Base-by-base conservation (phyloP, 352 stramenopile genomes). In the Globisporangium parvum region DNA sequence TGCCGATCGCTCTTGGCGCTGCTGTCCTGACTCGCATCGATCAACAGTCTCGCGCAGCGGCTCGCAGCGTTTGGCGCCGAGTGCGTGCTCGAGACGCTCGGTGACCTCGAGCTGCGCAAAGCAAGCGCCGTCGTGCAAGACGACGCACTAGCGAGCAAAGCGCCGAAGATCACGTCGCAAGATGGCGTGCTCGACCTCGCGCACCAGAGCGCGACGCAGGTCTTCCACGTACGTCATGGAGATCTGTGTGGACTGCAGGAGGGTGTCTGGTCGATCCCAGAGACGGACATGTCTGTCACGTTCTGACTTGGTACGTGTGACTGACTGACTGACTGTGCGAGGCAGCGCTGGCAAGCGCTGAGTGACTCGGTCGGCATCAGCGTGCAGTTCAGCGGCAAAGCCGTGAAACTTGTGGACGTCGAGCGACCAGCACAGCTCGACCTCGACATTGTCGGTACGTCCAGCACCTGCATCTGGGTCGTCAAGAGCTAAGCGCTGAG, bases 321-420 rank as follows among this genome's bases (percentile, higher is more conserved):
- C n/a, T n/a, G n/a, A n/a, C n/a, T n/a, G n/a, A n/a, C n/a, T n/a
- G n/a, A n/a, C n/a, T n/a, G n/a, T n/a, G 23, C 39, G 12, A 18
- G 46, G 41, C 26, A 91, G 79, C 66, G 71, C 55, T 94, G 81
- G 81, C 81, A 92, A 51, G 80, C 84, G 42, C 67, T 94, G 46
- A 80, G 81, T 46, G 83, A 85, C 58, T 87, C 73, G 14, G 76
- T 94, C 26, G 81, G 84, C 26, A 52, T 94, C 31, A 74, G 65
- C 23, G 71, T 88, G 3, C 63, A 70, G n/a, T 92, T 86, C 62
- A 70, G 72, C 48, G 70, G 68, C 59, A 85, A 80, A 41, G 61
- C 77, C 37, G 66, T 94, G 45, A 94, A 91, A 56, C 63, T 94
- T 26, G 73, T 85, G 12, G 69, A 87, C 11, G 54, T 90, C 35